Evolutionary conservation across 2,329 filamentous ascomycete species (phyloP).

Genomic region (Waltergamsia citrina): DNA sequence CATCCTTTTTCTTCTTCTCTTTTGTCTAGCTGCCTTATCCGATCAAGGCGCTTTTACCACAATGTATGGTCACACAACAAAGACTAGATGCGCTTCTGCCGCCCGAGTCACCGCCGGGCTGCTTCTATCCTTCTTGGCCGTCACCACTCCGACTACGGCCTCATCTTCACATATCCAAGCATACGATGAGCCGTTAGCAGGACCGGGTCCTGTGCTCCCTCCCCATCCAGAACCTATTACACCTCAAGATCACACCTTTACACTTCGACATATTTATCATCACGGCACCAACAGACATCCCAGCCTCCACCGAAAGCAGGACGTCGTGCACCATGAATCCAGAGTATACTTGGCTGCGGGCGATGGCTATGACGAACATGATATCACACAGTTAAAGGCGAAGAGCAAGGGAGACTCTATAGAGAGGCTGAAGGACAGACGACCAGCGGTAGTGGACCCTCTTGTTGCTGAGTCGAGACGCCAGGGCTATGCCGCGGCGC

Average conservation of each 20-base stretch:
- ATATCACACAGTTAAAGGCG: slow-evolving; percentile 44
- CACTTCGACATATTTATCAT: slow-evolving; percentile 83
- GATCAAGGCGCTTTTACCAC: too few relatives aligned
- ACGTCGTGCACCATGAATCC: slow-evolving; percentile 49
- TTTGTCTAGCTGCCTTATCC: slow-evolving; percentile 1
- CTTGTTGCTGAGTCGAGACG: slow-evolving; percentile 65
- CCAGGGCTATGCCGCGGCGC: slow-evolving; percentile 55
- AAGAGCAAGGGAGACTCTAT: slow-evolving; percentile 61
- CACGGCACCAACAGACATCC: slow-evolving; percentile 79
- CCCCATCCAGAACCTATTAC: slow-evolving; percentile 2
- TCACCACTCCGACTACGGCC: slow-evolving; percentile 33
- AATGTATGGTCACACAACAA: slow-evolving; percentile 1
- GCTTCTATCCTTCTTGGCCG: slow-evolving; percentile 58
- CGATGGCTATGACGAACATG: slow-evolving; percentile 42
- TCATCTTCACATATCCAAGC: slow-evolving; percentile 19
- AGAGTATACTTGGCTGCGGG: slow-evolving; percentile 53
- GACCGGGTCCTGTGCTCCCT: slow-evolving; percentile 5
- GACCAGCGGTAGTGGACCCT: slow-evolving; percentile 66
- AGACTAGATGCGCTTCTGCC: slow-evolving; percentile 39
- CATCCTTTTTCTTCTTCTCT: not conserved
- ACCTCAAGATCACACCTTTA: slow-evolving; percentile 50
- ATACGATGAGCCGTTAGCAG: not conserved
- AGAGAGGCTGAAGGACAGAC: slow-evolving; percentile 71
- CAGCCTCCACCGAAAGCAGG: slow-evolving; percentile 63
- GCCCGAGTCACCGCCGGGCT: slow-evolving; percentile 54